phyloP scores from a whole-genome alignment of 208 protist species.

The Leishmania turanica region DNA sequence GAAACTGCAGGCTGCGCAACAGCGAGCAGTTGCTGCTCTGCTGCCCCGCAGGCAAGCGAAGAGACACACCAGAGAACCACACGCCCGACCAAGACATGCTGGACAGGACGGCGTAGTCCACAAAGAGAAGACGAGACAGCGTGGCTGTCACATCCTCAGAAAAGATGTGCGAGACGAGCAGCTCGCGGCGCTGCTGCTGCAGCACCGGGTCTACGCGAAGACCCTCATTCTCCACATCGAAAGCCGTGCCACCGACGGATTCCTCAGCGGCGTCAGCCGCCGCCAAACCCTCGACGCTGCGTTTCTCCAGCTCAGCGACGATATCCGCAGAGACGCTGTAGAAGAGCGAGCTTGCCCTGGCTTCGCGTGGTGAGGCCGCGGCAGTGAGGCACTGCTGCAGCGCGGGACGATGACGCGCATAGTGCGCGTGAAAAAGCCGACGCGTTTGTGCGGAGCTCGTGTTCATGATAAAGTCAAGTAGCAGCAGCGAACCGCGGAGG shows the following conservation, averaged over 20 bases:
- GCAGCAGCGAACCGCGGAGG: slow-evolving; percentile 33
- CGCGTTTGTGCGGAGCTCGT: slow-evolving; percentile 24
- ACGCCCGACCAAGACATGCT: slow-evolving; percentile 37
- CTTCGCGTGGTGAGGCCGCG: not conserved
- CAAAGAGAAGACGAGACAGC: slow-evolving; percentile 57
- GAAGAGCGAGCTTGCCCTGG: slow-evolving; percentile 5
- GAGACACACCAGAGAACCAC: slow-evolving; percentile 31
- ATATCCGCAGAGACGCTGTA: slow-evolving; percentile 13
- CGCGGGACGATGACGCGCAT: slow-evolving; percentile 11
- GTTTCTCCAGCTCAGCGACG: slow-evolving; percentile 23
- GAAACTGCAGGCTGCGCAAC: slow-evolving; percentile 50
- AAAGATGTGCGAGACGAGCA: slow-evolving; percentile 58
- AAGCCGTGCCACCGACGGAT: slow-evolving; percentile 1
- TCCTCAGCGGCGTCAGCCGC: not conserved
- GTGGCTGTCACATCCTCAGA: slow-evolving; percentile 44
- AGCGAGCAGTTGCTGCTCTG: slow-evolving; percentile 27
- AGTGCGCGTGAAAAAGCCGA: slow-evolving; percentile 37
- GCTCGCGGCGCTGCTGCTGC: slow-evolving; percentile 59
- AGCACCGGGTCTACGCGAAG: slow-evolving; percentile 40
- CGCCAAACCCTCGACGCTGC: not conserved
- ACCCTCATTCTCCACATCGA: slow-evolving; percentile 11
- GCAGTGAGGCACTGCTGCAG: slow-evolving; percentile 6
- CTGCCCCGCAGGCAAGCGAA: not conserved
- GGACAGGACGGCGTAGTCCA: slow-evolving; percentile 40
- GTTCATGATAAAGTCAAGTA: slow-evolving; percentile 47